A percentile compares a stretch with the other conserved stretches of the same genome.
phyloP scores from a whole-genome alignment of 352 stramenopile species.

The Pythium monospermum region DNA sequence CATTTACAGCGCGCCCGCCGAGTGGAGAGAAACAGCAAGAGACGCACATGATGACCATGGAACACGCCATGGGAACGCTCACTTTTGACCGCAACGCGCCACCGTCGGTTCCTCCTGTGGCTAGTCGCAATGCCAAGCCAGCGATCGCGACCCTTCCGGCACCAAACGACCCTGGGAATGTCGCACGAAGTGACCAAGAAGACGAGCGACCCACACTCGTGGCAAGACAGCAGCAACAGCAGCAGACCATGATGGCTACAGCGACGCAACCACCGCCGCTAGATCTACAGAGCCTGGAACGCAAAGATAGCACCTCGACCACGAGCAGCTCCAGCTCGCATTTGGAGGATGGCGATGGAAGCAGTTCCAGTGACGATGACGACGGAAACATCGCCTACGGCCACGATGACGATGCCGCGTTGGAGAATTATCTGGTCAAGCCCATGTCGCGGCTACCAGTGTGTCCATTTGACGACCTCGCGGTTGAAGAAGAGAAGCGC shows the following conservation, averaged over 20 bases:
- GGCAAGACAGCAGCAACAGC: too few relatives aligned
- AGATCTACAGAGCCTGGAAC: slow-evolving; percentile 15
- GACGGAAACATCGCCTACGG: slow-evolving; percentile 28
- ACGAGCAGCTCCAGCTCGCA: slow-evolving; percentile 20
- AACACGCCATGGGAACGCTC: slow-evolving; percentile 13
- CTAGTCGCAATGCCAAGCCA: background rate
- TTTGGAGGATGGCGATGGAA: slow-evolving; percentile 25
- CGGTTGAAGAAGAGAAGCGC: slow-evolving; percentile 73
- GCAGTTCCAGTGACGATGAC: slow-evolving; percentile 25
- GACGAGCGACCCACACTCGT: background rate
- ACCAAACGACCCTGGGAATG: background rate
- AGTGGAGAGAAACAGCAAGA: background rate
- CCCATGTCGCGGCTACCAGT: slow-evolving; percentile 70
- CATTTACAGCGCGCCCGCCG: background rate
- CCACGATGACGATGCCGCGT: slow-evolving; percentile 15
- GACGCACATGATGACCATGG: slow-evolving; percentile 14
- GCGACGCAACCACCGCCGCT: slow-evolving; percentile 12
- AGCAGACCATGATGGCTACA: too few relatives aligned
- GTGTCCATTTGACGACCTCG: slow-evolving; percentile 70
- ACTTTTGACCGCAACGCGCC: too few relatives aligned
- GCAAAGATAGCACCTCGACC: slow-evolving; percentile 21
- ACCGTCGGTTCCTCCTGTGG: too few relatives aligned
- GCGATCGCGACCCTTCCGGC: slow-evolving; percentile 17
- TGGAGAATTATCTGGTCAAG: slow-evolving; percentile 47
- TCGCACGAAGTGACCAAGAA: background rate